phyloP scores from a whole-genome alignment of 148 eudicot genomes.

The Limonium bicolor region DNA sequence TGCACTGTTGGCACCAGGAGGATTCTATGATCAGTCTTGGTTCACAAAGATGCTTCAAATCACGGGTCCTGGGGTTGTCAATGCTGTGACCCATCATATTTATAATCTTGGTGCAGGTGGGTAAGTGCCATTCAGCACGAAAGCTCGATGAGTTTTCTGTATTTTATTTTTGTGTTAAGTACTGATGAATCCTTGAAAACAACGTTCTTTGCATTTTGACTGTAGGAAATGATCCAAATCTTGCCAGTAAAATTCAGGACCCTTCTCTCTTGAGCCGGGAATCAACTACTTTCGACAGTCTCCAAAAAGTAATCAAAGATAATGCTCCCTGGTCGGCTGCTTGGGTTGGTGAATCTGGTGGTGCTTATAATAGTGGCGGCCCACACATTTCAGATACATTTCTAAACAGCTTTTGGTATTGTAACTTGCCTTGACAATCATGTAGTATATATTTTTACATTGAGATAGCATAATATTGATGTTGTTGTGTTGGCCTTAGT shows the following conservation, averaged over 20 bases:
- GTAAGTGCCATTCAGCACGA: constrained; percentile 7
- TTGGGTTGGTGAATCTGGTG: constrained; percentile 98
- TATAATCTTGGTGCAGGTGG: constrained; percentile 90
- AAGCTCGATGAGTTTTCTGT: background rate
- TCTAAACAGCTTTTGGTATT: constrained; percentile 81
- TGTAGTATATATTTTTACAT: background rate
- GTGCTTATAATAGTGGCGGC: constrained; percentile 91
- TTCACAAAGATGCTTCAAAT: constrained; percentile 47
- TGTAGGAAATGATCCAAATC: constrained; percentile 65
- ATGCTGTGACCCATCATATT: constrained; percentile 67
- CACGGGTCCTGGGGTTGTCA: constrained; percentile 46
- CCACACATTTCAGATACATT: constrained; percentile 52
- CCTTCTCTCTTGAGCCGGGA: constrained; percentile 38
- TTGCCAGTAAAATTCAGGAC: constrained; percentile 47
- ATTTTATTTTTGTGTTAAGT: background rate
- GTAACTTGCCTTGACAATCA: background rate
- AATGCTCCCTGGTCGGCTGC: constrained; percentile 83
- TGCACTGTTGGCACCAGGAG: constrained; percentile 72
- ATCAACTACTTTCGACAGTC: constrained; percentile 24
- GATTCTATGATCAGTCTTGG: constrained; percentile 70
- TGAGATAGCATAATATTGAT: background rate
- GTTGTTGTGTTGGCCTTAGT: background rate
- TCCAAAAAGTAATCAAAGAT: constrained; percentile 28
- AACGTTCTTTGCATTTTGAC: background rate
- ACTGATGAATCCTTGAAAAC: background rate